Base-by-base conservation (phyloP, 2,329 filamentous ascomycete species). In the Sporothrix humicola region DNA sequence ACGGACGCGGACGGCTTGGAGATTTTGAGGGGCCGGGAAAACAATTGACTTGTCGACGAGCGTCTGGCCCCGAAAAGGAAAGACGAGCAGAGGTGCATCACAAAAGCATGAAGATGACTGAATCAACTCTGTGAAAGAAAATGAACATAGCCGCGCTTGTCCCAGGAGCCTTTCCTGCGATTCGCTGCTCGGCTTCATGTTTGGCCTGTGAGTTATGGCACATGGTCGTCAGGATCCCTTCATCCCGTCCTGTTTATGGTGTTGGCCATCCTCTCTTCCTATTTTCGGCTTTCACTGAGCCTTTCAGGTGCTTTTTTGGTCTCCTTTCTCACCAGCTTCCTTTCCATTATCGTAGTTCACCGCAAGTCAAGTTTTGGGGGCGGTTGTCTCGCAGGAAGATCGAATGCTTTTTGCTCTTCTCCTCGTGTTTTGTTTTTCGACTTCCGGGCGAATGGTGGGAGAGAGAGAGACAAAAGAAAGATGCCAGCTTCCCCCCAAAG, bases 91-190 rank as follows among this genome's bases (percentile, higher is more conserved):
- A 66, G 44, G 20, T 31, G 37, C 26, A 58, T 23, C 17, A 8
- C 56, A 12, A 31, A 31, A 46, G 10, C 48, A 4, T 52, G 6
- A 31, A 31, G 20, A 54, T 23, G 46, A 59, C 23, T 26, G 31
- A 37, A 37, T 5, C 31, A 7, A 37, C 31, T 37, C 31, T 37
- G 31, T 37, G 31, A 37, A 37, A 37, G 10, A 71, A 63, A 52
- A 17, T 56, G 52, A 37, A 1, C 69, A 52, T 71, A 63, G 69
- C 69, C 69, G 56, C 69, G 69, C 69, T 65, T 71, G 44, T 71
- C 44, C 13, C 31, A 42, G 10, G 10, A 12, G 12, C 46, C 20
- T 37, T 31, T 50, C 3, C 20, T 37, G 37, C 54, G 23, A 59
- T 59, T 61, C 54, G 42, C 20, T 50, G 42, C 20, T 50, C 69